Percentiles rank a stretch among this genome's conserved stretches.
Evolutionary conservation across 2,329 filamentous ascomycete genomes (phyloP).

Genomic region (Cadophora malorum): DNA sequence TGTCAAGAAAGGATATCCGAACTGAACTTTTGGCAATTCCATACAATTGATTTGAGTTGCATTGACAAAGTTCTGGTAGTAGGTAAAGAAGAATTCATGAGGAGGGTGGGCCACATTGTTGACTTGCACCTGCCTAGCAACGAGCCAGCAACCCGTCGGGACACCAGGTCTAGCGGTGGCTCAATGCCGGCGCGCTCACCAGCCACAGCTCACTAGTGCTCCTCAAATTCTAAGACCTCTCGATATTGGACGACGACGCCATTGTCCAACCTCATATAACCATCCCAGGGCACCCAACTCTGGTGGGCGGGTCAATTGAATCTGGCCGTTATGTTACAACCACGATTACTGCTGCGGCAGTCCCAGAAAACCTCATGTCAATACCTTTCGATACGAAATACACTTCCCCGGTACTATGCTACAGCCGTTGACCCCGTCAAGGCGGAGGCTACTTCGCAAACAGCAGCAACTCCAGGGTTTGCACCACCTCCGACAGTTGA

Average conservation of each 20-base stretch:
- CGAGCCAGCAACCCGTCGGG: background rate
- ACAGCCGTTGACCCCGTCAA: constrained; percentile 50
- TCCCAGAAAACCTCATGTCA: constrained; percentile 52
- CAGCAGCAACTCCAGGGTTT: constrained; percentile 49
- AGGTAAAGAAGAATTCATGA: background rate
- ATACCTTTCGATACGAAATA: constrained; percentile 53
- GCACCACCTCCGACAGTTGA: constrained; percentile 53
- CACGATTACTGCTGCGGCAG: constrained; percentile 62
- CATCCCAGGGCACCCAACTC: constrained; percentile 9
- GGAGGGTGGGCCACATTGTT: background rate
- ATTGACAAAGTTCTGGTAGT: background rate
- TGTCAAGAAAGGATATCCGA: background rate
- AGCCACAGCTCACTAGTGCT: background rate
- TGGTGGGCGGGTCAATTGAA: constrained; percentile 35
- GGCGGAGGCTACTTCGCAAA: constrained; percentile 46
- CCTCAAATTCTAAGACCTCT: background rate
- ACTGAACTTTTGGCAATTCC: background rate
- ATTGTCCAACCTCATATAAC: background rate
- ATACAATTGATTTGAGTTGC: background rate
- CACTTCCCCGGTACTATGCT: constrained; percentile 58
- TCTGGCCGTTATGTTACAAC: constrained; percentile 64
- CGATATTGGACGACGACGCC: constrained; percentile 14
- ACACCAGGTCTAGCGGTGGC: background rate
- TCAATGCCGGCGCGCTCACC: constrained; percentile 7
- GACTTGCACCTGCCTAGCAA: background rate